Base-by-base conservation (phyloP, 2,329 filamentous ascomycete species). In the Cladosporium colombiae region DNA sequence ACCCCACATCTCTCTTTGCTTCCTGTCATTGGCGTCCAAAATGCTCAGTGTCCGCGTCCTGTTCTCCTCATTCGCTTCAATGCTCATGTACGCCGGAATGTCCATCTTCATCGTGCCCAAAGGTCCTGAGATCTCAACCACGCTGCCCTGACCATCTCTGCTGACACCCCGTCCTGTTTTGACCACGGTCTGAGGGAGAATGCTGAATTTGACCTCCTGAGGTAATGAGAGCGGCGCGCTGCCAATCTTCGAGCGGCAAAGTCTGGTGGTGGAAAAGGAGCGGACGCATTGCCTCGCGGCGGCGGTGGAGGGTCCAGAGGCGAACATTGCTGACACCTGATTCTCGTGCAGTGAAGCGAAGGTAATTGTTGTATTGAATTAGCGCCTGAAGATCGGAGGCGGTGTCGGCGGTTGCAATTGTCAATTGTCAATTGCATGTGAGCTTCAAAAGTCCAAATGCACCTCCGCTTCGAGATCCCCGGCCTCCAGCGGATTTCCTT, bases 1-100 rank as follows among this genome's bases (percentile, higher is more conserved):
- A 97, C 94, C 95, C 95, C 95, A 98, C 93, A 98, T 98, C 78
- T 91, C 91, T 76, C 89, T 89, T 80, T 98, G 94, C 69, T 91
- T 84, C 80, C 89, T 89, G 62, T 87, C 78, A 21, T 87, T 81
- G 21, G 83, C 79, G 78, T 98, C 86, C 74, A 89, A 79, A 13
- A 99, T 87, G 64, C 83, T 87, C 70, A 99, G 81, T 35, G 83
- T 83, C 13, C 89, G 87, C 74, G 89, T 90, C 70, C 85, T 83
- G 31, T 83, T 80, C 60, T 84, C 84, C 23, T 81, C 77, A 74
- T 96, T 90, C 70, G 90, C 86, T 65, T 87, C 81, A 68, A 98
- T 83, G 40, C 82, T 86, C 65, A 98, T 81, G 77, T 91, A 99
- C 1, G 88, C 83, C 1, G 92, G 93, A n/a, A 98, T 85, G 18